Conservation (phyloP, 331 rosid species). For the Cydonia oblonga region DNA sequence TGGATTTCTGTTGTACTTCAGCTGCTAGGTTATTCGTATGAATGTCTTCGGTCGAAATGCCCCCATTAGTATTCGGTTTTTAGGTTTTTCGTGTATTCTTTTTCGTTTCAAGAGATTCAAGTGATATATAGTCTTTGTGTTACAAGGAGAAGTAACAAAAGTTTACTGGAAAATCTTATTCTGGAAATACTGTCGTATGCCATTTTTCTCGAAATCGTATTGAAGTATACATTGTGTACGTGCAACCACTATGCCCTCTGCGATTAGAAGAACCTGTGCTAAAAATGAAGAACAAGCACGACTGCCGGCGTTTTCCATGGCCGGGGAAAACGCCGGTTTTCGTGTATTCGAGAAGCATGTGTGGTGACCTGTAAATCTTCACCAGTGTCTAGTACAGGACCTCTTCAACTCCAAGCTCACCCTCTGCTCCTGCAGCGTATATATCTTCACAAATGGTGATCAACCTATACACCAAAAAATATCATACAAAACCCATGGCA, state of each 20-base stretch:
- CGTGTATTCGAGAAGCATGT: constrained; percentile 87
- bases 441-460: constrained; percentile 88
- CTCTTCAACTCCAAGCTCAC: constrained; percentile 94
- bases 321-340: too few species aligned
- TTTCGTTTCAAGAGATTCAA: neutral
- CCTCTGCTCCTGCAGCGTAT: constrained; percentile 98
- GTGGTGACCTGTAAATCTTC: constrained; percentile 90
- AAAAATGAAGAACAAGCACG: neutral
- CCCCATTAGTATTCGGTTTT: neutral
- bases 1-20: neutral
- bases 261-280: neutral
- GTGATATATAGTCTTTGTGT: neutral
- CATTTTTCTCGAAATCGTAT: too few species aligned
- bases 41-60: neutral
- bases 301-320: neutral
- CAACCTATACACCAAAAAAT: constrained; percentile 39
- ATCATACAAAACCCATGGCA: neutral
- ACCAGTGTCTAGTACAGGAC: constrained; percentile 87
- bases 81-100: neutral
- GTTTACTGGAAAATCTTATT: too few species aligned
- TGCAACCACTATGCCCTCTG: neutral
- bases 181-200: too few species aligned
- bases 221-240: neutral
- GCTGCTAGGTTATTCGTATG: neutral
- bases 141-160: too few species aligned